phyloP scores from a whole-genome alignment of 2,329 filamentous ascomycete species.

The Fusarium begoniae region DNA sequence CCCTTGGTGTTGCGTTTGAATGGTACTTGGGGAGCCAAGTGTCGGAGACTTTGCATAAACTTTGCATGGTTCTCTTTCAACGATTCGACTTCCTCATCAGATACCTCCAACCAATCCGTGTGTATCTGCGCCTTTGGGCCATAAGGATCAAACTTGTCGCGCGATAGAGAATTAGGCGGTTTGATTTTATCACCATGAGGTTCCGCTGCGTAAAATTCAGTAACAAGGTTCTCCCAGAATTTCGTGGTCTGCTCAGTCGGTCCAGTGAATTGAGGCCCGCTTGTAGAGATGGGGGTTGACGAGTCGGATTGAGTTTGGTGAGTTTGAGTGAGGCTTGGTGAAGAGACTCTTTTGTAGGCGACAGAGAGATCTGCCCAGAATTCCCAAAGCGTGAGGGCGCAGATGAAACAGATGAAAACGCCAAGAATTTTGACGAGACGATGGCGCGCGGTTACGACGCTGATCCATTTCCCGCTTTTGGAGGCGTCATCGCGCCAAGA shows the following conservation, averaged over 20 bases:
- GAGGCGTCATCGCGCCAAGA: slow-evolving; percentile 6
- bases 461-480: slow-evolving; percentile 1
- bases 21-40: slow-evolving; percentile 23
- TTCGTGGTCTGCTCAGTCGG: slow-evolving; percentile 20
- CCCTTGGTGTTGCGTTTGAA: slow-evolving; percentile 21
- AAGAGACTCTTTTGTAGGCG: slow-evolving; percentile 17
- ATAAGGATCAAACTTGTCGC: slow-evolving; percentile 31
- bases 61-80: slow-evolving; percentile 24
- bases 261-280: slow-evolving; percentile 10
- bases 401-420: slow-evolving; percentile 23
- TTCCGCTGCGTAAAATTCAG: slow-evolving; percentile 16
- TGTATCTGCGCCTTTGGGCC: background rate
- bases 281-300: background rate
- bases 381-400: slow-evolving; percentile 28
- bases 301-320: background rate
- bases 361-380: slow-evolving; percentile 26
- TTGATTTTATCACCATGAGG: slow-evolving; percentile 22
- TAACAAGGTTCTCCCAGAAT: slow-evolving; percentile 26
- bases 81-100: slow-evolving; percentile 15
- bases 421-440: slow-evolving; percentile 13
- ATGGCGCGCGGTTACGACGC: slow-evolving; percentile 10
- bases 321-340: background rate
- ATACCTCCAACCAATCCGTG: slow-evolving; percentile 24
- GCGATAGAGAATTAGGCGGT: slow-evolving; percentile 11
- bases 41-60: slow-evolving; percentile 16